These are phyloP conservation scores for Coemansia brasiliensis DNA, from an alignment of 192 early-diverging fungal genomes.

Conservation along the genomic window DNA sequence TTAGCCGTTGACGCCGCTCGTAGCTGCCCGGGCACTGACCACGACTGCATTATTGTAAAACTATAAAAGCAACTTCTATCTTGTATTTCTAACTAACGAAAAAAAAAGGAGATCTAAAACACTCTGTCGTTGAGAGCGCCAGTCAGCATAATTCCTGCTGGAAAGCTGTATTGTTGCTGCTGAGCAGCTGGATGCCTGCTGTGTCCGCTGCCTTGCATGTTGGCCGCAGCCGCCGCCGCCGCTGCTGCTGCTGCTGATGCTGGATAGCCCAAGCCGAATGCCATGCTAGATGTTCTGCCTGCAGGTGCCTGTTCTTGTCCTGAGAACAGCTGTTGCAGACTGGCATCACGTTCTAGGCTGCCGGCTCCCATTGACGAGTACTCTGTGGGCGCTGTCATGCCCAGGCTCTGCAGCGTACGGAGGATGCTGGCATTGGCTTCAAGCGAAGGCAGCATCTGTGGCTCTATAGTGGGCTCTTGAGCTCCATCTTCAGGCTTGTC, in stretches of 20 bases:
- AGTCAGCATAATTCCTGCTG: slow-evolving; percentile 3
- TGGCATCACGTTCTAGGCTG: neutral
- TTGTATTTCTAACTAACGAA: slow-evolving; percentile 4
- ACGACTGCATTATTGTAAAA: slow-evolving; percentile 68
- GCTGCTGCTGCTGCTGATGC: neutral
- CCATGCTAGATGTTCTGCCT: too few relatives aligned
- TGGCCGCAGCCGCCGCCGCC: too few relatives aligned
- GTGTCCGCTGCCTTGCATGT: too few relatives aligned
- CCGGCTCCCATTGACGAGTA: neutral
- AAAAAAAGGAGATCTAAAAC: too few relatives aligned
- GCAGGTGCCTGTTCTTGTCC: too few relatives aligned
- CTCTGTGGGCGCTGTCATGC: neutral
- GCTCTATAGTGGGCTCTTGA: too few relatives aligned
- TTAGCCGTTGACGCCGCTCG: slow-evolving; percentile 67
- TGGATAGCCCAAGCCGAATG: too few relatives aligned
- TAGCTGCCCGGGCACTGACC: slow-evolving; percentile 73
- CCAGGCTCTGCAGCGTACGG: slow-evolving; percentile 10
- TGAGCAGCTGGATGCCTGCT: too few relatives aligned
- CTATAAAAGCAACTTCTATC: slow-evolving; percentile 14
- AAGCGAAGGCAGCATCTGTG: neutral
- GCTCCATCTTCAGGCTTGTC: slow-evolving; percentile 1
- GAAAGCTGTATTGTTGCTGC: neutral
- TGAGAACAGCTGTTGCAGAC: neutral
- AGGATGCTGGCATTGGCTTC: neutral
- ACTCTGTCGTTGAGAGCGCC: slow-evolving; percentile 2